Base-by-base conservation (phyloP, 345 rosid genomes). In the Salix caprea region DNA sequence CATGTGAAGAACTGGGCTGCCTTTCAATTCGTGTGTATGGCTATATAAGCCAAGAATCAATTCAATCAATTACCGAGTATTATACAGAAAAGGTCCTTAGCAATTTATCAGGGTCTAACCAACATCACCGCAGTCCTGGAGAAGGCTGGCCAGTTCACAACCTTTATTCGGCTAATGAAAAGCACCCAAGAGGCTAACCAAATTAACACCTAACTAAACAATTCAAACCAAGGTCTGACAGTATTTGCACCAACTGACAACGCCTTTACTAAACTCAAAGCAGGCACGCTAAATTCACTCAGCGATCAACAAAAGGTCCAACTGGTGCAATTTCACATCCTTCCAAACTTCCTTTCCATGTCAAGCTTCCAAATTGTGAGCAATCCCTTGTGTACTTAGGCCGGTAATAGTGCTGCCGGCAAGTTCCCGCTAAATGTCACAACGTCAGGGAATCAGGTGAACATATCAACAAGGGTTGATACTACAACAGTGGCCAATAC, bases 361-460 rank as follows among this genome's bases (percentile, higher is more conserved):
- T 70, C 96, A 9, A 97, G 90, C 85, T 94, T 94, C 82, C 94
- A 90, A 74, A 94, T 97, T n/a, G 87, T 86, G 28, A 92, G 93
- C 83, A 94, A 94, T 83, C 98, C 98, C 13, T 77, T 94, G 78
- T 88, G 94, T 37, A 94, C 98, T 6, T 97, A 94, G 77, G 96
- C 91, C 4, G 97, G 98, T 7, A 84, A 90, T 50, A 84, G 88
- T 3, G 89, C 80, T 62, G 73, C 70, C 5, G 90, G 88, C 42
- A 83, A 85, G 71, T 94, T 89, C 78, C 93, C 93, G 4, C 78
- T 94, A 3, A 94, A 94, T 34, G 90, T 91, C 56, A 90, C 91
- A 3, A 87, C 92, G n/a, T 83, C 91, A 0, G 98, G 97, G 65
- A 94, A 89, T 73, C 91, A 88, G 71, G 97, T 92, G 58, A 94